These are phyloP conservation scores for Middelhovenomyces tepae DNA, from an alignment of 805 yeast genomes.

Conservation along the genomic window DNA sequence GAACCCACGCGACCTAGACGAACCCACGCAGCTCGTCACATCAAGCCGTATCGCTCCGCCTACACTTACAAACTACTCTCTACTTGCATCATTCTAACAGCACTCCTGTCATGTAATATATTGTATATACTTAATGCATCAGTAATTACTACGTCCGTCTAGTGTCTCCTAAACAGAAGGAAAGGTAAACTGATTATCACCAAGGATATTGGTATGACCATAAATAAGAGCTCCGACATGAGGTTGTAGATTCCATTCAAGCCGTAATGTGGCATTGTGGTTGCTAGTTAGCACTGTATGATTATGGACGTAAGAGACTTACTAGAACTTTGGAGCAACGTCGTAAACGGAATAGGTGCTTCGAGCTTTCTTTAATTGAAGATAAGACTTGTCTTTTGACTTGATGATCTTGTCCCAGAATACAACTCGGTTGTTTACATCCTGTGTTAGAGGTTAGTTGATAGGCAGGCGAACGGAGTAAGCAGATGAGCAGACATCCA, in stretches of 20 bases:
- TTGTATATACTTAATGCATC: constrained; percentile 7
- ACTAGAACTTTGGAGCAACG: constrained; percentile 42
- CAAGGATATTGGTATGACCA: constrained; percentile 41
- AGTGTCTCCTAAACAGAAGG: constrained; percentile 8
- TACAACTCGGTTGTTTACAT: constrained; percentile 52
- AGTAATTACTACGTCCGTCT: constrained; percentile 6
- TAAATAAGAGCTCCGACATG: constrained; percentile 69
- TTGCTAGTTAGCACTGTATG: constrained; percentile 32
- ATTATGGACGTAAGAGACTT: constrained; percentile 6
- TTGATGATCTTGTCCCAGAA: constrained; percentile 86
- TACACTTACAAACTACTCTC: no score
- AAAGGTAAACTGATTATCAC: constrained; percentile 12
- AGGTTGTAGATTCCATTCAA: constrained; percentile 93
- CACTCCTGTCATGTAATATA: no score
- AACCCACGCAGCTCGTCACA: no score
- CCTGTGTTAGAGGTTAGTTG: constrained; percentile 26
- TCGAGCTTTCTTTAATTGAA: constrained; percentile 43
- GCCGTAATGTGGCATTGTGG: constrained; percentile 55
- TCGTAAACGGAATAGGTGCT: constrained; percentile 89
- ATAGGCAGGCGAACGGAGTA: no score
- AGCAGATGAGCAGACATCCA: no score
- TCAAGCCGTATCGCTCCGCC: no score
- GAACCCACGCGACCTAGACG: no score
- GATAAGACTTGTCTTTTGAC: constrained; percentile 45
- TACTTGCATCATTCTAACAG: no score